Conservation (phyloP, 208 protist genomes). For the Acanthamoeba healyi region DNA sequence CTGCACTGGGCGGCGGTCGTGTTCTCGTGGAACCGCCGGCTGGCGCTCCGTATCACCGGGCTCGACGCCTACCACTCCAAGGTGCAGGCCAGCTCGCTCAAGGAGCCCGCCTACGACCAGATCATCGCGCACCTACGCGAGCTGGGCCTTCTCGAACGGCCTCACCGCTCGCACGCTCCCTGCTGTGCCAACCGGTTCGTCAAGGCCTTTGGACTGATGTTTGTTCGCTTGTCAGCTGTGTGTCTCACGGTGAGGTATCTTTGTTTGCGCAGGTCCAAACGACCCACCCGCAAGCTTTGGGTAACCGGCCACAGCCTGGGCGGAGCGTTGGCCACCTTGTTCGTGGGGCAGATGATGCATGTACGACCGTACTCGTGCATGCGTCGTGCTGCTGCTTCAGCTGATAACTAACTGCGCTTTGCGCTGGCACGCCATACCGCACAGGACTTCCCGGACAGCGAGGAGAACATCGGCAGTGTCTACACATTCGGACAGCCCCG, state of each 20-base stretch:
- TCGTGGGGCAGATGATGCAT: constrained; percentile 7
- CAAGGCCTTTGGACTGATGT: too few species aligned
- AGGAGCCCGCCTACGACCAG: constrained; percentile 15
- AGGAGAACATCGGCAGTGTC: constrained; percentile 18
- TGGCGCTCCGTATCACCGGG: too few species aligned
- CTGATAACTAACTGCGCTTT: too few species aligned
- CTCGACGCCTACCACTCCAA: constrained; percentile 49
- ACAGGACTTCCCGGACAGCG: background rate
- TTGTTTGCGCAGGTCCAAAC: too few species aligned
- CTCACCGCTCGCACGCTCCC: background rate
- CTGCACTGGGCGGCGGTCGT: too few species aligned
- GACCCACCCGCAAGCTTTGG: background rate
- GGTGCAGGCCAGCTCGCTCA: background rate
- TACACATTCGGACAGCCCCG: constrained; percentile 64
- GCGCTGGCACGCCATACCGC: too few species aligned
- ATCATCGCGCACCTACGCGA: background rate
- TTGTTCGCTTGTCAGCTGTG: too few species aligned
- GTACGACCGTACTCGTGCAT: too few species aligned
- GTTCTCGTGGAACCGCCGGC: too few species aligned
- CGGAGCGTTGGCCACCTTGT: constrained; percentile 23
- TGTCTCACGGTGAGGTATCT: too few species aligned
- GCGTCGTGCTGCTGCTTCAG: too few species aligned
- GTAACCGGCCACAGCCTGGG: constrained; percentile 45
- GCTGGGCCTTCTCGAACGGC: constrained; percentile 1
- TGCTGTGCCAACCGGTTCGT: too few species aligned